Evolutionary conservation across 768 basidiomycete genomes (phyloP), one percentile per base, ranked within the genome.

Genomic region (Kwoniella dejecticola): DNA sequence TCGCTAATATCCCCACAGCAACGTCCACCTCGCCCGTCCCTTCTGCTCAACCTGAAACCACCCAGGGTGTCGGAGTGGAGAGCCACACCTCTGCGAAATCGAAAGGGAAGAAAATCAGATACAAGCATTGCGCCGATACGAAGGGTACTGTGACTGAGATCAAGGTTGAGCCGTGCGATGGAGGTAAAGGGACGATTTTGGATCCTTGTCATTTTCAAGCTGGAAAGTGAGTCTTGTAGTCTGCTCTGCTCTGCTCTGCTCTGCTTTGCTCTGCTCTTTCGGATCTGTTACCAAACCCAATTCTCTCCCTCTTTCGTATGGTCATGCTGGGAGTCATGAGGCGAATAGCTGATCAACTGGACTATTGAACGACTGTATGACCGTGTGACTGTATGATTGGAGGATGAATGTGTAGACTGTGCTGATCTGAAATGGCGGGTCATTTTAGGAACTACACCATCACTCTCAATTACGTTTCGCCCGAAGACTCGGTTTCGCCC

Each of bases 391-490:
- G n/a, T n/a, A n/a, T n/a, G n/a, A n/a, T n/a, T n/a, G n/a, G n/a
- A n/a, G n/a, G n/a, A n/a, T n/a, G n/a, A n/a, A n/a, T n/a, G n/a
- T n/a, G n/a, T n/a, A n/a, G n/a, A n/a, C n/a, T n/a, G n/a, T n/a
- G n/a, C n/a, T n/a, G 4, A 8, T 13, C 53, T 57, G 42, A 57
- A 45, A 24, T 7, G 13, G 1, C n/a, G 17, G 26, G 24, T 21
- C 15, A 26, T 33, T 30, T 3, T 33, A 72, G 71, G 17, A 68
- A 72, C 41, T 72, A 72, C 52, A 72, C 71, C 3, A 68, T 72
- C 27, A 62, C 63, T 6, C 31, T 72, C 30, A 63, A 49, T 21
- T 72, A 68, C 46, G 58, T 63, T 40, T 42, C 67, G 7, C 55
- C 60, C 3, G 13, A 29, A 33, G 52, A 58, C 17, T 50, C 66